Base-by-base conservation (phyloP, 441 rosid species). In the Populus hybrid region DNA sequence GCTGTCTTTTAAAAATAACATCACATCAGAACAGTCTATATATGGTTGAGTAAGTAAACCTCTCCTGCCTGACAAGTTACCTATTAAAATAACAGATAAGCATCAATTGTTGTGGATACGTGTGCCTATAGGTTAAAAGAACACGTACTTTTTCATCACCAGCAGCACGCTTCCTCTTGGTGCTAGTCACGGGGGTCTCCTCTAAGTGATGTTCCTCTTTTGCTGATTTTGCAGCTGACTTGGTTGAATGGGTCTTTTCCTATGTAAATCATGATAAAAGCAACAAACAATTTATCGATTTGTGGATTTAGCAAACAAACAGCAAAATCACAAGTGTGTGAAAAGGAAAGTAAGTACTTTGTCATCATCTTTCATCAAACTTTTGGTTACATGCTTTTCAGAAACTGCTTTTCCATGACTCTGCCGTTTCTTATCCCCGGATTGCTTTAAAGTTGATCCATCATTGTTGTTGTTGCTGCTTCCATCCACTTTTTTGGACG, bases 211-310 rank as follows among this genome's bases (percentile, higher is more conserved):
- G 85, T 71, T 86, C 92, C 79, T 86, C 91, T 83, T 85, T 87
- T 28, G 79, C 80, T 73, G 80, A 78, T 79, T 91, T 92, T 74
- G 75, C 67, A 50, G 78, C 81, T 3, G 89, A 80, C 84, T 91
- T 95, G 67, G 86, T 85, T 50, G 97, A 85, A 83, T 92, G 82
- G 78, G 75, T 76, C 80, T 83, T 86, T 82, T 85, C 95, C 98
- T 90, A 78, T 63, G 81, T 30, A 79, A 78, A 78, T 36, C 35
- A 70, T 59, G 73, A 81, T 21, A 74, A 67, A 53, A 79, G 63
- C 67, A 69, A 32, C 32, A 10, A 77, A 38, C 24, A 21, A 73
- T 5, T 64, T 46, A 68, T 69, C 10, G 61, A 7, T 34, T 34
- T 28, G 28, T 64, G 67, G 21, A 66, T 67, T 61, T 19, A 67